Percentiles rank a stretch among this genome's conserved stretches.
Conservation (phyloP, 129 eudicot genomes). For the Scalesia atractyloides region DNA sequence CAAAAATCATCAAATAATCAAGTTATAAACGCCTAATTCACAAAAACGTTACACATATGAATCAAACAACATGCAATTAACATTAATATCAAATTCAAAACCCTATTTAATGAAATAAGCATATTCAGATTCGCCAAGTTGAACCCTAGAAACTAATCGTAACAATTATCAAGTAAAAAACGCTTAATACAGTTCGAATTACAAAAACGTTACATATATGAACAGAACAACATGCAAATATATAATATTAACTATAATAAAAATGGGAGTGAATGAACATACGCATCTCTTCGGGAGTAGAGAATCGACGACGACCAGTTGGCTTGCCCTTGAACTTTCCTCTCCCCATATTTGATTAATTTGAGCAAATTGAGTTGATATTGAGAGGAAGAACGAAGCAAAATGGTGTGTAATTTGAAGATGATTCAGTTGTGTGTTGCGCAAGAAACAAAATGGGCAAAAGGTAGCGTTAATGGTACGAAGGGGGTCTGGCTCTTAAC, state of each 20-base stretch:
- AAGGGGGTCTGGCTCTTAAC: too few species aligned
- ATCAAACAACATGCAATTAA: background rate
- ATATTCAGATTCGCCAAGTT: too few species aligned
- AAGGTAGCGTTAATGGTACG: too few species aligned
- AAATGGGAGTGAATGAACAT: constrained; percentile 16
- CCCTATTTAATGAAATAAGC: too few species aligned
- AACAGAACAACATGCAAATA: background rate
- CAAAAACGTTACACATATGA: background rate
- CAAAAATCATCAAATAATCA: background rate
- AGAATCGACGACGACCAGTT: constrained; percentile 92
- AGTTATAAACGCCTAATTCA: background rate
- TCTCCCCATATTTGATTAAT: constrained; percentile 54
- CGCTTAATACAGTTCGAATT: too few species aligned
- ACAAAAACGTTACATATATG: too few species aligned
- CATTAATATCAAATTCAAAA: too few species aligned
- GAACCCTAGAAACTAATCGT: too few species aligned
- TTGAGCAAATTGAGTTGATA: background rate
- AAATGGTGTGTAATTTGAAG: too few species aligned
- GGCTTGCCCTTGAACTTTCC: constrained; percentile 97
- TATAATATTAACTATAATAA: background rate
- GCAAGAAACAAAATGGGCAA: too few species aligned
- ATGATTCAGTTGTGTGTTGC: too few species aligned
- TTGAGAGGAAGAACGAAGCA: constrained; percentile 13
- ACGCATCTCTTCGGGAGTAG: constrained; percentile 88
- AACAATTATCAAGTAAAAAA: too few species aligned